Base-by-base conservation (phyloP, 2,329 filamentous ascomycete genomes). In the Beauveria pseudobassiana region DNA sequence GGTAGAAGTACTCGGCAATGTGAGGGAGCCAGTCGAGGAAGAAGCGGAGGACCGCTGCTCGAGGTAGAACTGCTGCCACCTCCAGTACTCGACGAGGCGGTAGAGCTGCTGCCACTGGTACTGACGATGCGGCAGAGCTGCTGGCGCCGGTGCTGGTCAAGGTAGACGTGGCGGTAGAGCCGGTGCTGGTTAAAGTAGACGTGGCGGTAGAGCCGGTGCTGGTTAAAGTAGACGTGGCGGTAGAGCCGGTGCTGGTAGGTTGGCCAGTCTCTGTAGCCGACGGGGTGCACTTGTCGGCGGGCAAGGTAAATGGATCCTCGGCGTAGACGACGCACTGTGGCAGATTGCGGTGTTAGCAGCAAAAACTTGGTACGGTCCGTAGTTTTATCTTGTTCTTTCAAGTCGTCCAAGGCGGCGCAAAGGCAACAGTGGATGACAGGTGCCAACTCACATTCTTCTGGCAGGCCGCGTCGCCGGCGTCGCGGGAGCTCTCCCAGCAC, bases 401-500 rank as follows among this genome's bases (percentile, higher is more conserved):
- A 51, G 34, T 16, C 14, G 1, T 26, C 30, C 20, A 8, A 54
- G n/a, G 20, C 24, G 38, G 16, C 5, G 42, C n/a, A 24, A 10
- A 34, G 10, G 48, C 22, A 28, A 52, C n/a, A 50, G n/a, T 34
- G 30, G 4, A 14, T 34, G 26, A 18, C 6, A 30, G 1, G 9
- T 1, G 2, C 3, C 2, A 8, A 70, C 72, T 66, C 49, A 74
- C 72, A 70, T 79, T 79, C 74, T 79, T 81, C 65, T 74, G 71
- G 69, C 80, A 82, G 59, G 74, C 77, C 52, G 78, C 80, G 61
- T 80, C 75, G 59, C 78, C 78, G 43, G 71, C 71, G 12, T 67
- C 69, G 14, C 66, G 55, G 38, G 70, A 70, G 55, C 73, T 72
- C 69, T 80, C 69, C 66, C 69, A 79, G 73, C 79, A 82, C 30